A percentile compares a stretch with the other conserved stretches of the same genome.
Conservation (phyloP, 768 basidiomycete species). For the Suillus placidus region DNA sequence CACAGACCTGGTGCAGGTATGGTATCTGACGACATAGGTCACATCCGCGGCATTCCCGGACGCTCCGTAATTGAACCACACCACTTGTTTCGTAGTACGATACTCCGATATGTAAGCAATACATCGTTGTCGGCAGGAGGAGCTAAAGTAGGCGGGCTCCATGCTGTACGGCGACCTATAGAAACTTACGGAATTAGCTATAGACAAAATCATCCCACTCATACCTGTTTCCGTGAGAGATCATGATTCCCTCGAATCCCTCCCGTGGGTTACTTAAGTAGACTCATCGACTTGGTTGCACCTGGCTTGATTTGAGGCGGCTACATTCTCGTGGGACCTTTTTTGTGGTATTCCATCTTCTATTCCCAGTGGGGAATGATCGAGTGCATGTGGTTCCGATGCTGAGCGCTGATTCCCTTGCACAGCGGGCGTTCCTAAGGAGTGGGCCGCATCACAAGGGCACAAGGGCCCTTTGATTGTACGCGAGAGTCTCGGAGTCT, state of each 20-base stretch:
- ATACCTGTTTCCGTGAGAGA: slow-evolving; percentile 1
- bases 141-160: neutral
- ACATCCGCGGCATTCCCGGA: neutral
- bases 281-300: neutral
- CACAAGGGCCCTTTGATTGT: neutral
- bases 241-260: neutral
- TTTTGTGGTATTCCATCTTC: neutral
- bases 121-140: neutral
- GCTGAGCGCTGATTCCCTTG: neutral
- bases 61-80: neutral
- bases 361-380: neutral
- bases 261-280: neutral
- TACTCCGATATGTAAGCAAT: neutral
- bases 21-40: neutral
- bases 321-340: neutral
- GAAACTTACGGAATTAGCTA: neutral
- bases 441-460: neutral
- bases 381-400: neutral
- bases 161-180: neutral
- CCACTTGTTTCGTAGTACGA: neutral
- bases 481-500: neutral
- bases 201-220: neutral
- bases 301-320: neutral
- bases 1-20: neutral
- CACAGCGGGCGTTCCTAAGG: neutral